Base-by-base conservation (phyloP, 805 yeast species). In the Priceomyces haplophilus region DNA sequence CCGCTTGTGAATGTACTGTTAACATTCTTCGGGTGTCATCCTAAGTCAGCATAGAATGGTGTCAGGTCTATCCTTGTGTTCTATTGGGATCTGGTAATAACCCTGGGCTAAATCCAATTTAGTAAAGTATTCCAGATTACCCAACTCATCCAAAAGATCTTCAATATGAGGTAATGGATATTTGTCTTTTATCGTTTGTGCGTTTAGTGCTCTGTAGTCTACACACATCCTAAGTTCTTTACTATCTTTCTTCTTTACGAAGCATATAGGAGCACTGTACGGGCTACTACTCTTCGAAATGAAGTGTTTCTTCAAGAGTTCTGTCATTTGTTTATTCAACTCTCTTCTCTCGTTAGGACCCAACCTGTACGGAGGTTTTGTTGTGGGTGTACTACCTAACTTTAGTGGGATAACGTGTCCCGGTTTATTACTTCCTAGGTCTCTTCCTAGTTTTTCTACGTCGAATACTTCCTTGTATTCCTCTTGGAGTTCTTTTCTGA, bases 151-250 rank as follows among this genome's bases (percentile, higher is more conserved):
- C 3, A 43, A 33, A 1, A 44, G 3, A 18, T 50, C 51, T 10
- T 48, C 54, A 8, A 48, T 51, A n/a, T n/a, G 18, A 7, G 58
- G 58, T 3, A 54, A n/a, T 17, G 56, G 56, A 35, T 37, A 54
- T 19, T 34, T 25, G 24, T 53, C 46, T 19, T 46, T 43, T 10
- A 42, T 34, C 7, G 57, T 54, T 18, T 20, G 33, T 7, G 21
- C 17, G 27, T 54, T 53, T 15, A 53, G 36, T 10, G 27, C 33
- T 20, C 58, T n/a, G 21, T 38, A 54, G 40, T 54, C 59, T 3
- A 46, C 41, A 20, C 53, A 50, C 38, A 54, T 11, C 13, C 35
- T 10, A 8, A 32, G 15, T 32, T 11, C 11, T 10, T 13, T 13
- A 32, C 13, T 16, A 8, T 32, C 13, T 15, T 35, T 35, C n/a